Conservation (phyloP, 257 asterid genomes). For the Rubia yunnanensis region DNA sequence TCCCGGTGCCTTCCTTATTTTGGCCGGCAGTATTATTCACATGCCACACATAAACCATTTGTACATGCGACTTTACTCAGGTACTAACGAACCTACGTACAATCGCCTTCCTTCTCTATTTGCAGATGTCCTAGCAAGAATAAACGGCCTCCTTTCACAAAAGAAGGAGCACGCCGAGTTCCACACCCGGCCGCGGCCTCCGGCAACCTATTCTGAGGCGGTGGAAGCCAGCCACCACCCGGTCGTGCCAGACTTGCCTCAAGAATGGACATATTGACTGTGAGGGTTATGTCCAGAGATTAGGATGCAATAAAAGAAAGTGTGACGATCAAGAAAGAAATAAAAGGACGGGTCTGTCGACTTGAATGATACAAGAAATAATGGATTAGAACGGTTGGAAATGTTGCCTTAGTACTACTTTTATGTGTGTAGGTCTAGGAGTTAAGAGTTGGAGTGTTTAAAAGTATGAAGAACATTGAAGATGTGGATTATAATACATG, state of each 20-base stretch:
- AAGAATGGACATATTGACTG: slow-evolving; percentile 32
- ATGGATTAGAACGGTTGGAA: not conserved
- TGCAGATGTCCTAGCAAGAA: slow-evolving; percentile 19
- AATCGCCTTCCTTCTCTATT: not conserved
- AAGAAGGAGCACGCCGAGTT: slow-evolving; percentile 12
- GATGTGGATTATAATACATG: not conserved
- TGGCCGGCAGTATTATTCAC: not conserved
- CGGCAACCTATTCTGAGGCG: not conserved
- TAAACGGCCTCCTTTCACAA: slow-evolving; percentile 15
- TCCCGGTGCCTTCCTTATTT: not conserved
- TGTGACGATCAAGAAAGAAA: not conserved
- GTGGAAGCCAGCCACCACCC: slow-evolving; percentile 9
- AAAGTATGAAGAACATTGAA: not conserved
- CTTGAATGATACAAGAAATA: not conserved
- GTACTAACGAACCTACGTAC: not conserved
- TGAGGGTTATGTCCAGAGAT: not conserved
- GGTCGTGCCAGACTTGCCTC: slow-evolving; percentile 24
- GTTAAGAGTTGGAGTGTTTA: not conserved
- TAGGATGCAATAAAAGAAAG: not conserved
- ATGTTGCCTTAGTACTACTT: not conserved
- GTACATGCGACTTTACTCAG: not conserved
- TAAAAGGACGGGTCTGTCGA: not conserved
- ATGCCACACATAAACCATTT: not conserved
- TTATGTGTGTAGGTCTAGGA: not conserved
- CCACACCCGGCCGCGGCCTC: slow-evolving; percentile 8